phyloP scores from a whole-genome alignment of 257 asterid genomes.

The Przewalskia tangutica region DNA sequence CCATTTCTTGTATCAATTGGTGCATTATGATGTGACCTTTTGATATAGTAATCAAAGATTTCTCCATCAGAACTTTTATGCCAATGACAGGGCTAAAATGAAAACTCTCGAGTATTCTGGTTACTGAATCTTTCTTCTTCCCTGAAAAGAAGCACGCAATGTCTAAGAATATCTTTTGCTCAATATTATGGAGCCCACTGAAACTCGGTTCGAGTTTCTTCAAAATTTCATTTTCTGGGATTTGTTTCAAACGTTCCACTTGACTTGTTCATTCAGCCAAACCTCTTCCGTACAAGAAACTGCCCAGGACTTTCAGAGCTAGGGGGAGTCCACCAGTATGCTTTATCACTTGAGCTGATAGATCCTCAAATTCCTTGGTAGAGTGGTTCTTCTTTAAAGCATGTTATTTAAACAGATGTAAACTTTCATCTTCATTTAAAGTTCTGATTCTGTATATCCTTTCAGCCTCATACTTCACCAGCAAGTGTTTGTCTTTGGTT shows the following conservation, averaged over 20 bases:
- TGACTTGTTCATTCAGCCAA: background rate
- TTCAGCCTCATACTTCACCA: background rate
- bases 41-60: background rate
- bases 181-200: background rate
- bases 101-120: background rate
- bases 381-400: background rate
- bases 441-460: background rate
- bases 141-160: conserved; percentile 7
- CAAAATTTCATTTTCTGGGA: background rate
- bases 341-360: background rate
- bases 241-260: background rate
- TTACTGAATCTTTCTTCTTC: background rate
- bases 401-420: background rate
- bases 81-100: background rate
- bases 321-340: conserved; percentile 4
- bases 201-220: background rate
- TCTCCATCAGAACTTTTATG: background rate
- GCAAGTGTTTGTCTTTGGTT: background rate
- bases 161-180: background rate
- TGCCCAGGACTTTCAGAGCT: conserved; percentile 5
- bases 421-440: background rate
- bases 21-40: background rate
- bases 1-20: conserved; percentile 1
- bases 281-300: background rate
- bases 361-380: background rate